Evolutionary conservation across 1,284 basidiomycete genomes (phyloP), one percentile per base, ranked within the genome.

Genomic region (Ceratobasidium sp.): DNA sequence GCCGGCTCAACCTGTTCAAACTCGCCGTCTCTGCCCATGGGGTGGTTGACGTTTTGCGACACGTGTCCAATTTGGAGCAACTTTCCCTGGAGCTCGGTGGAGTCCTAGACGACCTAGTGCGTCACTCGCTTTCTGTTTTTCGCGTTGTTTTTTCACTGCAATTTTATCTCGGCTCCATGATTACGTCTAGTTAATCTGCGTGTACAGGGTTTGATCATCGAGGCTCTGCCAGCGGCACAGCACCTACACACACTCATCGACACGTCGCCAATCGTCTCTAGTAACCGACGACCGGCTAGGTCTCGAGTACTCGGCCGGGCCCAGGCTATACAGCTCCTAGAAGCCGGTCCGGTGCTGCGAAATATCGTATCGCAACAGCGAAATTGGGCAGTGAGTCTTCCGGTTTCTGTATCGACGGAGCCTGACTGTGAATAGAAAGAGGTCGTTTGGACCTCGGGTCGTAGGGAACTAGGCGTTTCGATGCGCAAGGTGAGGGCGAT

Each of bases 401-500:
- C 6, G 11, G 2, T 25, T 21, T 21, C 11, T 27, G 6, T 19
- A 19, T 41, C 8, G 39, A 16, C 39, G 16, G 16, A 41, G n/a
- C n/a, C 16, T 41, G 39, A 41, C 16, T 16, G 16, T 23, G 57
- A n/a, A 42, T 66, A 66, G 62, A 66, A 66, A 33, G 62, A 66
- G 23, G 44, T 30, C 21, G 23, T 42, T 6, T 66, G 62, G 62
- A 44, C 62, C 11, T 2, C 27, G 36, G 62, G 62, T 13, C 50
- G 52, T 54, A 44, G 23, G 47, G 62, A 66, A 66, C 30, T 42
- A 9, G 62, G 21, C 29, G 62, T 66, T 39, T 66, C 52, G 41
- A 66, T 66, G 62, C 62, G 62, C 49, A 66, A 52, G 62, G 41
- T 66, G 39, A 50, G 62, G 29, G 47, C 47, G 21, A 16, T 27